Evolutionary conservation across 2,329 filamentous ascomycete genomes (phyloP).

Genomic region (Graphilbum sp.): DNA sequence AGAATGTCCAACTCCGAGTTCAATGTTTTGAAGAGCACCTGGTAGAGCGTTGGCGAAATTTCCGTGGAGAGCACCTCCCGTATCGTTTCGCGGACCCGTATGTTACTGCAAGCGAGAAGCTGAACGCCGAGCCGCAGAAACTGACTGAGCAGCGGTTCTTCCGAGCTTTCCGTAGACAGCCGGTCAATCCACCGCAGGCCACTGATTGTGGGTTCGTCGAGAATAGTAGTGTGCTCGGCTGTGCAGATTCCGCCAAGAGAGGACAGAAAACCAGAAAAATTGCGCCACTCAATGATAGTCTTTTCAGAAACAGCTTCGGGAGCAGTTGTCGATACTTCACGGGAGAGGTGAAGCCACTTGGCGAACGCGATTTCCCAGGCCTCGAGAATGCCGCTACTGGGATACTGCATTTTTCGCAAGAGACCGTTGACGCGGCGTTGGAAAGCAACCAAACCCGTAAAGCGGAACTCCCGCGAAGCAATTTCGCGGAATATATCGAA

Average conservation of each 20-base stretch:
- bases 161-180: constrained; percentile 38
- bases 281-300: constrained; percentile 47
- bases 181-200: constrained; percentile 50
- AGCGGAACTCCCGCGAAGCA: constrained; percentile 44
- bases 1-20: constrained; percentile 47
- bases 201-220: constrained; percentile 41
- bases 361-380: constrained; percentile 53
- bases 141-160: constrained; percentile 41
- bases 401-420: constrained; percentile 42
- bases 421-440: constrained; percentile 48
- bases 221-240: constrained; percentile 36
- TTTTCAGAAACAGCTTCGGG: constrained; percentile 37
- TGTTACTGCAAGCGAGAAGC: constrained; percentile 45
- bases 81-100: constrained; percentile 49
- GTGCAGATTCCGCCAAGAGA: constrained; percentile 51
- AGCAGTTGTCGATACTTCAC: constrained; percentile 39
- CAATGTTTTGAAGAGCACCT: constrained; percentile 46
- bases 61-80: constrained; percentile 51
- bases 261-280: constrained; percentile 51
- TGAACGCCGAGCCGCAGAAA: constrained; percentile 50
- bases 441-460: constrained; percentile 53
- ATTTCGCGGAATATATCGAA: constrained; percentile 44
- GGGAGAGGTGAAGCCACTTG: constrained; percentile 46
- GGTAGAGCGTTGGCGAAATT: constrained; percentile 43
- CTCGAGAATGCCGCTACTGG: constrained; percentile 48